phyloP scores from a whole-genome alignment of 2,329 filamentous ascomycete species.

The Trichoderma brevicompactum region DNA sequence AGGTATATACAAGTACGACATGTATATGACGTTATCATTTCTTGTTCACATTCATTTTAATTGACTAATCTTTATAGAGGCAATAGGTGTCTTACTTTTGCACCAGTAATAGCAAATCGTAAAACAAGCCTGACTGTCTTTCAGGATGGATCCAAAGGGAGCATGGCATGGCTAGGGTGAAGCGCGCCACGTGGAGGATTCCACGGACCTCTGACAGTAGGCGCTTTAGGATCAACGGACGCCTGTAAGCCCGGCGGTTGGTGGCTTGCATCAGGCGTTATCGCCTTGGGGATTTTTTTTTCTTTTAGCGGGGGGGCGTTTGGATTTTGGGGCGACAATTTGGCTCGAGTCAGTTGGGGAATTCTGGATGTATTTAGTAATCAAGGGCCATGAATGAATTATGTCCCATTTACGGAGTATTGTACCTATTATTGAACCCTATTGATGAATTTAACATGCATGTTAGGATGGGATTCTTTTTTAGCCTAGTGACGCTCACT shows the following conservation, averaged over 20 bases:
- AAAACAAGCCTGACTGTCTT: no score
- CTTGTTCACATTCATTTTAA: neutral
- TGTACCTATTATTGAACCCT: no score
- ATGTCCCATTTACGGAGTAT: no score
- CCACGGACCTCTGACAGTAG: neutral
- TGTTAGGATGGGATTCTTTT: no score
- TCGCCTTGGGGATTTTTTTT: neutral
- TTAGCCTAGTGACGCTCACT: no score
- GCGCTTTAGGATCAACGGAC: neutral
- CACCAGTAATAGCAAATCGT: no score
- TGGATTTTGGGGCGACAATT: neutral
- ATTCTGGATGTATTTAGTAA: no score
- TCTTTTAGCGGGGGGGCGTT: neutral
- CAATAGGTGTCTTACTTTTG: no score
- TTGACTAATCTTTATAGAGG: neutral
- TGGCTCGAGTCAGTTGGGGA: no score
- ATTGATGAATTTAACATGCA: no score
- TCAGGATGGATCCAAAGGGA: neutral
- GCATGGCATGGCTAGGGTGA: neutral
- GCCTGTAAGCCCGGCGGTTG: slow-evolving; percentile 1
- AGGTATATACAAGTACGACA: neutral
- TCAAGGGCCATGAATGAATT: no score
- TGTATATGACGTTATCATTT: slow-evolving; percentile 2
- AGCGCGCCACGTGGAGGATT: slow-evolving; percentile 9
- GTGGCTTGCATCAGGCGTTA: slow-evolving; percentile 18